These are phyloP conservation scores for Centella asiatica DNA, from an alignment of 129 eudicot species.

Conservation along the genomic window DNA sequence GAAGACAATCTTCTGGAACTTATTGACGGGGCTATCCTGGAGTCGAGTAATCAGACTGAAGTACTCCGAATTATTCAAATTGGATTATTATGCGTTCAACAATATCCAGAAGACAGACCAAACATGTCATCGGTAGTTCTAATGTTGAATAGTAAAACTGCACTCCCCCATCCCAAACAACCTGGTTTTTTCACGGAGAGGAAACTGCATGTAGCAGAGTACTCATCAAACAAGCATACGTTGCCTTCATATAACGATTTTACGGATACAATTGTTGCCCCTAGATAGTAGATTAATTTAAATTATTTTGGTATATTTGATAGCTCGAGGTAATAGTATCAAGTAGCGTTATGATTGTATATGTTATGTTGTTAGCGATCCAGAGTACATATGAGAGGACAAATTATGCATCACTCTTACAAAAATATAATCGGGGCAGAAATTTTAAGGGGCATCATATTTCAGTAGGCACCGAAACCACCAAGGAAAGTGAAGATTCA, in stretches of 20 bases:
- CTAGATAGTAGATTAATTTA: not conserved
- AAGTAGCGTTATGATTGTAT: too few species aligned
- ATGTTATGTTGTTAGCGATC: too few species aligned
- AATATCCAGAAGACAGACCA: constrained; percentile 37
- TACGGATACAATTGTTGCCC: not conserved
- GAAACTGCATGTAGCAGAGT: not conserved
- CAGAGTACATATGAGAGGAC: too few species aligned
- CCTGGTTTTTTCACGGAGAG: constrained; percentile 23
- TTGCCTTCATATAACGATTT: not conserved
- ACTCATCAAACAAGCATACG: not conserved
- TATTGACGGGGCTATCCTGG: not conserved
- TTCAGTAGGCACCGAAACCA: too few species aligned
- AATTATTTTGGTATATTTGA: too few species aligned
- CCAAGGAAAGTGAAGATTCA: too few species aligned
- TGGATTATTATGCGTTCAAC: constrained; percentile 40
- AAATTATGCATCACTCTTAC: too few species aligned
- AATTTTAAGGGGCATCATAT: too few species aligned
- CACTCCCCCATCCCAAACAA: constrained; percentile 17
- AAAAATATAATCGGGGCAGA: too few species aligned
- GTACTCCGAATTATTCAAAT: constrained; percentile 17
- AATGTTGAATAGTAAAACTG: constrained; percentile 33
- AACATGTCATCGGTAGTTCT: constrained; percentile 30
- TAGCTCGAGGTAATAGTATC: too few species aligned
- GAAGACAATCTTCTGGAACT: constrained; percentile 15
- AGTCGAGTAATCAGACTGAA: constrained; percentile 8